Evolutionary conservation across 371 early-diverging fungal species (phyloP).

Genomic region (Rhizopus sp.): DNA sequence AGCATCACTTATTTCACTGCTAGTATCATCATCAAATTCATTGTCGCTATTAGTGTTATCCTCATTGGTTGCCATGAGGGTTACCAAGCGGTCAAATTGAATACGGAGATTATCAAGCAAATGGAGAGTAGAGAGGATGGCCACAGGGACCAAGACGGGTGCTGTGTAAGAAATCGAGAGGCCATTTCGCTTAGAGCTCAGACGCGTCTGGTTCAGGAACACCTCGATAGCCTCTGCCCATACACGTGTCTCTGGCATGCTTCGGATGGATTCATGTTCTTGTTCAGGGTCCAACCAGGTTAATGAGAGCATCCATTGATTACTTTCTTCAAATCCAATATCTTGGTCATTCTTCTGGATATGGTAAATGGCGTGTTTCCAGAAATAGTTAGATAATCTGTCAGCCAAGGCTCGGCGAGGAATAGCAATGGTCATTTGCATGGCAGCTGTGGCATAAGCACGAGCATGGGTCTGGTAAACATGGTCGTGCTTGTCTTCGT

Average conservation of each 20-base stretch:
- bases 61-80: slow-evolving; percentile 3
- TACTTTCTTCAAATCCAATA: slow-evolving; percentile 9
- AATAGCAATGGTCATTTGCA: slow-evolving; percentile 28
- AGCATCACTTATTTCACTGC: neutral
- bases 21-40: neutral
- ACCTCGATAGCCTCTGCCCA: slow-evolving; percentile 35
- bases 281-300: slow-evolving; percentile 29
- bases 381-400: slow-evolving; percentile 27
- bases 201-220: slow-evolving; percentile 16
- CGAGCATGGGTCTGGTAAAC: slow-evolving; percentile 26
- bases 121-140: slow-evolving; percentile 35
- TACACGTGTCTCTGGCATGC: slow-evolving; percentile 28
- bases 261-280: slow-evolving; percentile 23
- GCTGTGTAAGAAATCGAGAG: slow-evolving; percentile 30
- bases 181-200: neutral
- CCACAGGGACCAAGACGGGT: slow-evolving; percentile 40
- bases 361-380: slow-evolving; percentile 23
- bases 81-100: slow-evolving; percentile 27
- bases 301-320: slow-evolving; percentile 28
- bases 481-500: slow-evolving; percentile 28
- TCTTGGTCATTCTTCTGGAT: slow-evolving; percentile 17
- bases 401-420: slow-evolving; percentile 21
- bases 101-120: slow-evolving; percentile 30
- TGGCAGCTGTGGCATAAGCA: slow-evolving; percentile 47
- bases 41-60: neutral